Base-by-base conservation (phyloP, 495 filamentous ascomycete genomes). In the Aspergillus incahuasiensis region DNA sequence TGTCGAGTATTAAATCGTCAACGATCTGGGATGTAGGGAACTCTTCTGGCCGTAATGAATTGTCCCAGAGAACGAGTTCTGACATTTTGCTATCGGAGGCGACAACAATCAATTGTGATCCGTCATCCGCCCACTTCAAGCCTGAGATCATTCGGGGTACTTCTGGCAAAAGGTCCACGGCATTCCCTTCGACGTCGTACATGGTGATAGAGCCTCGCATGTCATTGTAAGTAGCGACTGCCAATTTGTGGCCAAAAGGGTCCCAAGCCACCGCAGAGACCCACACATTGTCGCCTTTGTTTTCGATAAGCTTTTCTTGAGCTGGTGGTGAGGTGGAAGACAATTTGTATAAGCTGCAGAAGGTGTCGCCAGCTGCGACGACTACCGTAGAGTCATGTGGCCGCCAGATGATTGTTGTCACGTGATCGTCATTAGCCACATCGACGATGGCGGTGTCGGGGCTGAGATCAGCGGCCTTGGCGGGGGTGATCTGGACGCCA, bases 261-360 rank as follows among this genome's bases (percentile, higher is more conserved):
- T 85, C 85, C 90, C 90, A 95, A 19, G 86, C 82, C 60, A 92
- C 79, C 15, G 85, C 81, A 15, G 74, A 76, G 24, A 76, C 72
- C 58, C 67, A 75, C 8, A 70, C 66, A 20, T 60, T 59, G 40
- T 67, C 66, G 1, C 63, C 64, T 30, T 71, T 74, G 34, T 66
- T 63, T 28, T 75, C 68, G 16, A 69, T 54, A 16, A 74, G 62
- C 3, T 68, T 74, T 55, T 79, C 76, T 25, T 69, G 64, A 25
- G 67, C 63, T 3, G 75, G 70, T 11, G 63, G 48, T 15, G 70
- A 65, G 6, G 68, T 65, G 12, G 62, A 58, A 2, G 83, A 79
- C 47, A 91, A 65, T 60, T 82, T 88, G 87, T 87, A 92, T 69
- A 94, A 74, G 57, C 83, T 85, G 74, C 87, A 89, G 79, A 89